Conservation (phyloP, 371 early-diverging fungal genomes). For the Cladochytrium tenue region DNA sequence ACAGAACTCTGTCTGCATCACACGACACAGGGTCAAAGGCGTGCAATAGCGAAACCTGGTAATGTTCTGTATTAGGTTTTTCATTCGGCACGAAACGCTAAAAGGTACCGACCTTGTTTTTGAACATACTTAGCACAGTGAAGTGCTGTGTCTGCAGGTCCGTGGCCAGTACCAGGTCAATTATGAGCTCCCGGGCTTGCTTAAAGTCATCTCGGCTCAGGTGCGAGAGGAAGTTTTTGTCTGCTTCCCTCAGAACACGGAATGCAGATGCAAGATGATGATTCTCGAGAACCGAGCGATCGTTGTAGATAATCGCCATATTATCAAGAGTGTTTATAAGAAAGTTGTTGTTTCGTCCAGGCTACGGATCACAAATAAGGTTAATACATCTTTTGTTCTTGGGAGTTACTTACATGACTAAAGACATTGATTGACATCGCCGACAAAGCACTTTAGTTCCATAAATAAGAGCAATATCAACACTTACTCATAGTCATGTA, state of each 20-base stretch:
- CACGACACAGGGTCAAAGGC: constrained; percentile 38
- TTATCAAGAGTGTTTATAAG: constrained; percentile 38
- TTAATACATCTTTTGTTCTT: neutral
- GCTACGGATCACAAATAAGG: constrained; percentile 39
- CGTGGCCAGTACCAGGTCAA: constrained; percentile 59
- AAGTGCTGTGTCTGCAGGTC: constrained; percentile 52
- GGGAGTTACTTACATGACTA: constrained; percentile 1
- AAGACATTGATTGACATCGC: neutral
- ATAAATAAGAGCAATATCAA: neutral
- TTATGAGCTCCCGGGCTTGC: constrained; percentile 40
- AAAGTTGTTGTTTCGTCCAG: constrained; percentile 50
- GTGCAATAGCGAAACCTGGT: constrained; percentile 19
- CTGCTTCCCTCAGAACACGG: constrained; percentile 31
- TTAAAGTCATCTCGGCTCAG: constrained; percentile 35
- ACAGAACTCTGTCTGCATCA: constrained; percentile 44
- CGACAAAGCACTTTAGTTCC: neutral
- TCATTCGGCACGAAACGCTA: neutral
- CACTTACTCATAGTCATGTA: constrained; percentile 41
- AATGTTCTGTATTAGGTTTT: constrained; percentile 7
- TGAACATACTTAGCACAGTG: constrained; percentile 45
- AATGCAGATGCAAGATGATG: constrained; percentile 53
- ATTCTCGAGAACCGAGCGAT: constrained; percentile 58
- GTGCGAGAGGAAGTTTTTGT: constrained; percentile 49
- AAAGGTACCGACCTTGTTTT: constrained; percentile 34
- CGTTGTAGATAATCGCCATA: constrained; percentile 57